Percentiles rank a stretch among this genome's conserved stretches.
Evolutionary conservation across 1,139 yeast genomes (phyloP).

Genomic region (Suhomyces bribrorum): DNA sequence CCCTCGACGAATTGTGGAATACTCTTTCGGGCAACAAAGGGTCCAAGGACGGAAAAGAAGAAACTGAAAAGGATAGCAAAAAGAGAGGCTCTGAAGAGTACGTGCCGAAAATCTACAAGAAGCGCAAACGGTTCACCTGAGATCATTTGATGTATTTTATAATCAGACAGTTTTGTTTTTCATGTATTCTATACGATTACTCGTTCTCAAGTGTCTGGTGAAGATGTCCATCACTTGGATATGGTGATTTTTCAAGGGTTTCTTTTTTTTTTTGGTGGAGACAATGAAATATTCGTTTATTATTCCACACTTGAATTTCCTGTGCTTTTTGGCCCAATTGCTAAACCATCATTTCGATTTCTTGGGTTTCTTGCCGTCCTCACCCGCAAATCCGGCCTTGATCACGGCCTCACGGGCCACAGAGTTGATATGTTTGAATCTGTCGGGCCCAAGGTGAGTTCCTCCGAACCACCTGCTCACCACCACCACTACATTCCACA

Average conservation of each 20-base stretch:
- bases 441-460: conserved; percentile 83
- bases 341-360: not conserved
- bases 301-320: not conserved
- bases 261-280: too few species aligned
- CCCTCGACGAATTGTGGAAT: conserved; percentile 34
- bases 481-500: conserved; percentile 82
- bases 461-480: conserved; percentile 97
- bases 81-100: conserved; percentile 15
- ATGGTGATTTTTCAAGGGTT: too few species aligned
- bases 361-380: conserved; percentile 18
- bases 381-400: conserved; percentile 54
- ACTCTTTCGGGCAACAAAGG: conserved; percentile 20
- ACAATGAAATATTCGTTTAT: too few species aligned
- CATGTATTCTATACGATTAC: too few species aligned
- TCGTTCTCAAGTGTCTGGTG: too few species aligned
- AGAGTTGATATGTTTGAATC: conserved; percentile 90
- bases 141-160: too few species aligned
- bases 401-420: conserved; percentile 84
- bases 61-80: not conserved
- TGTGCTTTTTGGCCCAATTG: not conserved
- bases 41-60: conserved; percentile 11
- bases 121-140: conserved; percentile 18
- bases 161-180: too few species aligned
- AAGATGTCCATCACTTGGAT: too few species aligned
- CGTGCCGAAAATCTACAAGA: conserved; percentile 20